A percentile compares a stretch with the other conserved stretches of the same genome.
These are phyloP conservation scores for Paraphaeosphaeria minitans DNA, from an alignment of 2,329 filamentous ascomycete species.

Conservation along the genomic window DNA sequence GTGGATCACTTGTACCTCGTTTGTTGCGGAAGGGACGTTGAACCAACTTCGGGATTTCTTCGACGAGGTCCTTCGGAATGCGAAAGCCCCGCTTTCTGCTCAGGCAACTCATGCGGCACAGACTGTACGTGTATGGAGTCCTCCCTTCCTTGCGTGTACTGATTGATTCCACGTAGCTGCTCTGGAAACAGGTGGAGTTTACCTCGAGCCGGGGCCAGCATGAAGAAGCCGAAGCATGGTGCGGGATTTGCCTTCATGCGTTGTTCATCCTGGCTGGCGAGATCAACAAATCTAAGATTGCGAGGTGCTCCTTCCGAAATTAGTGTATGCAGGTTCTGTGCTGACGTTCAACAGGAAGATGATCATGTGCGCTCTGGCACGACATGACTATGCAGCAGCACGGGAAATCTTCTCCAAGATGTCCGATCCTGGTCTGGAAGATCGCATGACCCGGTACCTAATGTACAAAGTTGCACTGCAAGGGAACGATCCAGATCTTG, in stretches of 20 bases:
- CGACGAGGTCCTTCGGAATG: constrained; percentile 53
- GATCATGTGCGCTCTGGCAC: constrained; percentile 70
- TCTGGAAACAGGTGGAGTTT: constrained; percentile 80
- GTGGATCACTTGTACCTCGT: constrained; percentile 65
- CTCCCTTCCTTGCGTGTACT: not conserved
- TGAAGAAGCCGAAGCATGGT: constrained; percentile 70
- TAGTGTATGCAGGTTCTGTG: not conserved
- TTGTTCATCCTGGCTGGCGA: constrained; percentile 70
- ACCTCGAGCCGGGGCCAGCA: constrained; percentile 60
- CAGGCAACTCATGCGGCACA: constrained; percentile 70
- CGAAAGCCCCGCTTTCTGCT: constrained; percentile 58
- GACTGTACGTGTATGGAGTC: constrained; percentile 56
- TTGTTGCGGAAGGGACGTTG: constrained; percentile 41
- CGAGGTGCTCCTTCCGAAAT: constrained; percentile 55
- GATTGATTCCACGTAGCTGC: constrained; percentile 58
- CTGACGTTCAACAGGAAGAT: constrained; percentile 64
- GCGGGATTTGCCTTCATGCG: constrained; percentile 67
- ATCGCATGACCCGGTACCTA: constrained; percentile 72
- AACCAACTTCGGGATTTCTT: constrained; percentile 51
- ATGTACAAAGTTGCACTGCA: constrained; percentile 75
- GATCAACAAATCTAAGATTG: constrained; percentile 69
- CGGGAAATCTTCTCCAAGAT: constrained; percentile 64
- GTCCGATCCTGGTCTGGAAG: constrained; percentile 61
- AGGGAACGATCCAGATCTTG: constrained; percentile 59
- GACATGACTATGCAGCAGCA: constrained; percentile 61